Conservation (phyloP, 2,329 filamentous ascomycete genomes). For the Colletotrichum lentis region DNA sequence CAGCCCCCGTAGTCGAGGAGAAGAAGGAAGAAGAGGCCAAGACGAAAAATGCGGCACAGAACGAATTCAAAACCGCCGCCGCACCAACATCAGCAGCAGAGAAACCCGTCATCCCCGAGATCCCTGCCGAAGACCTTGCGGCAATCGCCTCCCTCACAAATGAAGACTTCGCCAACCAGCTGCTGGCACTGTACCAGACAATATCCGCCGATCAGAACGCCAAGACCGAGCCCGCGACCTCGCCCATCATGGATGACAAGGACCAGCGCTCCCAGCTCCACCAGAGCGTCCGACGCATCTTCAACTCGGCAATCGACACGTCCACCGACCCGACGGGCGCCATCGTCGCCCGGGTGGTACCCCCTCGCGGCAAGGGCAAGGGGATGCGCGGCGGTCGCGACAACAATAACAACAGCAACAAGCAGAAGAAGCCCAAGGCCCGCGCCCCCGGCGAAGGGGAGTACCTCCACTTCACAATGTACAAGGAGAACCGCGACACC, state of each 20-base stretch:
- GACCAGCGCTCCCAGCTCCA: constrained; percentile 59
- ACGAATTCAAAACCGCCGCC: constrained; percentile 36
- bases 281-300: constrained; percentile 77
- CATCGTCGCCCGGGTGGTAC: constrained; percentile 71
- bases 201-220: constrained; percentile 45
- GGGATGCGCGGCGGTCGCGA: constrained; percentile 42
- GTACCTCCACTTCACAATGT: constrained; percentile 88
- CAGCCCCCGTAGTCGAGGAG: constrained; percentile 28
- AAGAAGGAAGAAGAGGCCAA: constrained; percentile 38
- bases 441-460: constrained; percentile 62
- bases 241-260: constrained; percentile 56
- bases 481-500: constrained; percentile 97
- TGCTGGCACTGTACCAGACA: constrained; percentile 53
- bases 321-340: constrained; percentile 66
- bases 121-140: constrained; percentile 46
- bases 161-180: constrained; percentile 50
- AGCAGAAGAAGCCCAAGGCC: constrained; percentile 33
- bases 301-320: constrained; percentile 80
- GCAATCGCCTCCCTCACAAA: constrained; percentile 53
- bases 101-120: constrained; percentile 42
- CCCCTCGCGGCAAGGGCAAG: constrained; percentile 48
- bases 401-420: constrained; percentile 39
- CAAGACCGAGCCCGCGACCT: constrained; percentile 48
- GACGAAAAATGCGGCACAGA: constrained; percentile 26
- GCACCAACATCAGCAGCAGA: constrained; percentile 32